phyloP scores from a whole-genome alignment of 2,329 filamentous ascomycete genomes.

The Endothia cerciana region DNA sequence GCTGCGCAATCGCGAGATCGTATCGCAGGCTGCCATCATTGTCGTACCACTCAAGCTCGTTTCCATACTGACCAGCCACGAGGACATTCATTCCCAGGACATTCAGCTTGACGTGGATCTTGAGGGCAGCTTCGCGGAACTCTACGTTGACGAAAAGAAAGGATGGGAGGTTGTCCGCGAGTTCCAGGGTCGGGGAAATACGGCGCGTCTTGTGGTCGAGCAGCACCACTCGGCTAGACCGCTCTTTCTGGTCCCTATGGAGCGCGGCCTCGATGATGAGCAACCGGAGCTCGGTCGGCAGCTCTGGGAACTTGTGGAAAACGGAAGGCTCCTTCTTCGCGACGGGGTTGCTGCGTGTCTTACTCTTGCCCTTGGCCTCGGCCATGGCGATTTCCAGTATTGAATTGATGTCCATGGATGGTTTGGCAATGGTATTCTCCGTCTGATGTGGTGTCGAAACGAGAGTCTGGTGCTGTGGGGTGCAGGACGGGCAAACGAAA shows the following conservation, averaged over 20 bases:
- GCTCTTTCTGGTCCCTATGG: conserved; percentile 2
- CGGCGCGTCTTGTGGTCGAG: conserved; percentile 10
- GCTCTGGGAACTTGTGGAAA: conserved; percentile 9
- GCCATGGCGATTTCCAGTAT: too few species aligned
- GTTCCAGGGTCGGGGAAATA: conserved; percentile 17
- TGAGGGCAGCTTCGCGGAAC: conserved; percentile 10
- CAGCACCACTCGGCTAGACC: conserved; percentile 7
- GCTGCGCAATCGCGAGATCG: background rate
- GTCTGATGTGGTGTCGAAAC: background rate
- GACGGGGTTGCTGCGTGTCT: background rate
- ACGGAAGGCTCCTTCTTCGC: background rate
- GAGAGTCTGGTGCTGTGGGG: background rate
- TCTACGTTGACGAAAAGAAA: conserved; percentile 12
- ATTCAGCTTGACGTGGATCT: conserved; percentile 7
- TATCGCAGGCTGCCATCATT: background rate
- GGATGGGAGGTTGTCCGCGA: background rate
- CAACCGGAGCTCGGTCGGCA: conserved; percentile 18
- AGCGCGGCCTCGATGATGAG: conserved; percentile 14
- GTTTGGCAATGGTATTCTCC: background rate
- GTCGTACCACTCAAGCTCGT: background rate
- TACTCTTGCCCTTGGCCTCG: background rate
- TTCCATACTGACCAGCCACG: background rate
- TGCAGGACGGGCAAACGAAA: background rate
- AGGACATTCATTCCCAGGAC: conserved; percentile 1
- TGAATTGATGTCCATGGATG: background rate